phyloP scores from a whole-genome alignment of 257 asterid genomes.

The Striga asiatica region DNA sequence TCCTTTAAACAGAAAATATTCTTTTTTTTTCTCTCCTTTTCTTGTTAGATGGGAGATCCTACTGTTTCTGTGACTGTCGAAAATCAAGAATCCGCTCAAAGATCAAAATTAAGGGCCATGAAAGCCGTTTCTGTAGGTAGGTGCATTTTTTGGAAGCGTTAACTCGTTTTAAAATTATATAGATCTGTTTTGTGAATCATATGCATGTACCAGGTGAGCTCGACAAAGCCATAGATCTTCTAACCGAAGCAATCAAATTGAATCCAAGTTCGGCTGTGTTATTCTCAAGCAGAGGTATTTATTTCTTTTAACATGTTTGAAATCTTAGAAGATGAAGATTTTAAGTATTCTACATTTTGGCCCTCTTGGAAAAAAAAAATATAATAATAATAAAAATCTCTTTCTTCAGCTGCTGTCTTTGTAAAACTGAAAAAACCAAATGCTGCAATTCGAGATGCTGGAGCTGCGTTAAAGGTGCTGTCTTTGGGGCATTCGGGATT shows the following conservation, averaged over 20 bases:
- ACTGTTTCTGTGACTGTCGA: slow-evolving; percentile 43
- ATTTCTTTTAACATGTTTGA: not conserved
- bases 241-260: slow-evolving; percentile 44
- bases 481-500: not conserved
- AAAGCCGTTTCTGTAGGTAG: slow-evolving; percentile 20
- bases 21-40: not conserved
- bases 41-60: slow-evolving; percentile 53
- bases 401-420: slow-evolving; percentile 37
- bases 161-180: not conserved
- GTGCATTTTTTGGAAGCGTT: not conserved
- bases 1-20: slow-evolving; percentile 2
- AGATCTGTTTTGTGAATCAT: not conserved
- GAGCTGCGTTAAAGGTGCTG: slow-evolving; percentile 51
- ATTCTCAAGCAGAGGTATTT: slow-evolving; percentile 55
- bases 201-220: slow-evolving; percentile 49
- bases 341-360: too few species aligned
- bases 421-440: slow-evolving; percentile 61
- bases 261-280: slow-evolving; percentile 49
- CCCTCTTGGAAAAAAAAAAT: too few species aligned
- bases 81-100: slow-evolving; percentile 36
- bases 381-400: too few species aligned
- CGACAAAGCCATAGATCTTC: slow-evolving; percentile 30
- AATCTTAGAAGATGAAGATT: too few species aligned
- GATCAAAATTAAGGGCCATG: slow-evolving; percentile 38
- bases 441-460: slow-evolving; percentile 74